Evolutionary conservation across 192 early-diverging fungal genomes (phyloP), one percentile per base, ranked within the genome.

Genomic region (Rhizophlyctis rosea): DNA sequence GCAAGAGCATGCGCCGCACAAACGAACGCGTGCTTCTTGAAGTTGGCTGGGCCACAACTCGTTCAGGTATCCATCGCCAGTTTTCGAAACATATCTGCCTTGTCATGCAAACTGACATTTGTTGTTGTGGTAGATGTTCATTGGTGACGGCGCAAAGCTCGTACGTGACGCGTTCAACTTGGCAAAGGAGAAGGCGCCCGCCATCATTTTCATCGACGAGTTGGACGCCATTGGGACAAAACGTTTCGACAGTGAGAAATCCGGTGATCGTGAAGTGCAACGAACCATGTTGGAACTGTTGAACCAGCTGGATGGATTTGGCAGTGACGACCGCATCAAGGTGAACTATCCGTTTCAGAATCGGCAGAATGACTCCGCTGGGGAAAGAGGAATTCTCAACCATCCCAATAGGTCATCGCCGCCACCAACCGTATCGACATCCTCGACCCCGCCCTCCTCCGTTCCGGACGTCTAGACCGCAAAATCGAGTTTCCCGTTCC

Each of bases 121-220:
- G 5, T 44, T 49, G 2, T 4, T 14, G 1, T 21, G 21, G 14
- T 31, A 76, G 66, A 80, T 79, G 73, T 81, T 81, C 63, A 78
- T 81, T 47, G 77, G 77, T 52, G 76, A 79, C 59, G 72, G 72
- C 28, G 73, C 74, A 28, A 76, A 76, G 51, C 67, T 81, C 24
- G 94, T 98, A 11, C 88, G 96, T 25, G 96, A 98, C 68, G 94
- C 94, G 21, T 98, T 98, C 75, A 88, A 88, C 27, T 72, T 98
- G 44, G 96, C 96, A 27, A 98, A 98, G 71, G 96, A 96, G 59
- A 99, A 99, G 77, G 85, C 95, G 14, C 96, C 96, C 11, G 90
- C 96, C 30, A 99, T 99, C 70, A 96, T 99, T 58, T 98, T 99
- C 64, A 96, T 99, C 72, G 95, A 98, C 77, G 96, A 99, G 76